These are phyloP conservation scores for Saturnispora bothae DNA, from an alignment of 805 yeast genomes.

Conservation along the genomic window DNA sequence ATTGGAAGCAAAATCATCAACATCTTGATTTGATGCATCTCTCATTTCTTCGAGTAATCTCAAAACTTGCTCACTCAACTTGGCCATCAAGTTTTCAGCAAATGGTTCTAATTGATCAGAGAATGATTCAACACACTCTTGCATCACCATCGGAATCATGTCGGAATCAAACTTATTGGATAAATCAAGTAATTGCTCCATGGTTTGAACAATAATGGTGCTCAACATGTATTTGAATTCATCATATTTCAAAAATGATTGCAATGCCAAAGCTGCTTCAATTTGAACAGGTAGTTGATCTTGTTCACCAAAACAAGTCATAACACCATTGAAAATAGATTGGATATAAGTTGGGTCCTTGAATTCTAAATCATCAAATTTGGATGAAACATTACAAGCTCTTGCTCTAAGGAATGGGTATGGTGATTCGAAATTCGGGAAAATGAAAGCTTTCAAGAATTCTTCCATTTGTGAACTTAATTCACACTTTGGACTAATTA, in stretches of 20 bases:
- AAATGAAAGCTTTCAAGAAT: slow-evolving; percentile 50
- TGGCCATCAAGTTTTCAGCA: slow-evolving; percentile 53
- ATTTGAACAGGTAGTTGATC: slow-evolving; percentile 64
- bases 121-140: slow-evolving; percentile 85
- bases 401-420: slow-evolving; percentile 67
- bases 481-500: slow-evolving; percentile 46
- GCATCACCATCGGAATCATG: slow-evolving; percentile 81
- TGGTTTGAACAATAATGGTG: slow-evolving; percentile 61
- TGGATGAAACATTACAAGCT: slow-evolving; percentile 54
- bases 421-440: slow-evolving; percentile 60
- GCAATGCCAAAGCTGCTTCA: slow-evolving; percentile 78
- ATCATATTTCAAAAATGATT: slow-evolving; percentile 57
- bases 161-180: slow-evolving; percentile 82
- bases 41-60: slow-evolving; percentile 59
- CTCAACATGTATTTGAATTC: slow-evolving; percentile 62
- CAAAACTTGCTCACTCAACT: slow-evolving; percentile 67
- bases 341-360: slow-evolving; percentile 28
- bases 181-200: slow-evolving; percentile 66
- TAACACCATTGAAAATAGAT: slow-evolving; percentile 35
- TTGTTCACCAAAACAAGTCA: slow-evolving; percentile 34
- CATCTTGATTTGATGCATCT: slow-evolving; percentile 42
- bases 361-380: slow-evolving; percentile 54
- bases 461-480: slow-evolving; percentile 54
- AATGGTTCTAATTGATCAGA: slow-evolving; percentile 87
- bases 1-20: slow-evolving; percentile 37